Evolutionary conservation across 805 yeast genomes (phyloP), one percentile per base, ranked within the genome.

Genomic region (Brettanomyces custersianus): DNA sequence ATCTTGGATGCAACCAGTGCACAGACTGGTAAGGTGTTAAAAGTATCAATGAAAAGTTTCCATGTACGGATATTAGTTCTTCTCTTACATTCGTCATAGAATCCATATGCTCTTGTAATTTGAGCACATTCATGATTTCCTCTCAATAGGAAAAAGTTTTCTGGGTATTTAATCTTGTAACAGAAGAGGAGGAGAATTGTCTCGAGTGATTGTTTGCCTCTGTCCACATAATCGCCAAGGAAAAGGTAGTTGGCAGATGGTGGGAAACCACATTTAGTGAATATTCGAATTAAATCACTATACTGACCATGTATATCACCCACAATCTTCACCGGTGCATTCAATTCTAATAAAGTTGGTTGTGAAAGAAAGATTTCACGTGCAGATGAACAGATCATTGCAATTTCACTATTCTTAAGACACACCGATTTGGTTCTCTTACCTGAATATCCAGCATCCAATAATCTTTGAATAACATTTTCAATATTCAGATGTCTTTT

Each of bases 101-200:
- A 92, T 2, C 98, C 98, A 59, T 92, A 92, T 22, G 92, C 95
- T 45, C 96, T 74, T 2, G 97, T 90, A 38, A 92, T 94, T 52
- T 85, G 86, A 16, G 98, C 96, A 60, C 95, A 85, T 63, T 92
- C 98, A 62, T 92, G 98, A 60, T 92, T 92, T 16, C 98, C 98
- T 47, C 98, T 68, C 29, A 92, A 66, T 40, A 92, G 61, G 58
- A 90, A 92, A 59, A 92, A 88, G 61, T 90, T 90, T 52, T 92
- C 96, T 0, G 98, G 97, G 52, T 87, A 90, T 58, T 90, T 90
- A 59, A 92, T 88, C 58, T 92, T 92, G 65, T 86, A 92, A 59
- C 96, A 88, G 35, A 92, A 66, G 41, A 92, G 65, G 33, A 92
- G 65, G 41, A 90, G 63, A 17, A 92, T 87, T 0, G 98, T 92